Conservation (phyloP, 2,329 filamentous ascomycete species). For the Colletotrichum falcatum region DNA sequence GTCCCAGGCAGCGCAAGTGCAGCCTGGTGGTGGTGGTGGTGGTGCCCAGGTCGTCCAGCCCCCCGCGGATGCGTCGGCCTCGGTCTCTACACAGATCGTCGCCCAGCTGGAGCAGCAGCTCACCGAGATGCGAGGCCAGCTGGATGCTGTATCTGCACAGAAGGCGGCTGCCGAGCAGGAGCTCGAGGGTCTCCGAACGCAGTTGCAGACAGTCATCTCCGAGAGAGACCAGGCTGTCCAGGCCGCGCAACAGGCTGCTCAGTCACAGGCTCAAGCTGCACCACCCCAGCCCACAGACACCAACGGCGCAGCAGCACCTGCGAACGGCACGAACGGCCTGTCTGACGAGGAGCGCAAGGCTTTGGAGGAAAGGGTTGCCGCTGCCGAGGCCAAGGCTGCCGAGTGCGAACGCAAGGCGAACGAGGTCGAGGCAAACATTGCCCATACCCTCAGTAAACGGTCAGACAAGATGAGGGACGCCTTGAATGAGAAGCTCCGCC, state of each 20-base stretch:
- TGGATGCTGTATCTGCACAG: slow-evolving; percentile 74
- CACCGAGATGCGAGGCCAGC: slow-evolving; percentile 65
- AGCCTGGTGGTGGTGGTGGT: too few species aligned
- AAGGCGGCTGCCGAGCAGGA: slow-evolving; percentile 77
- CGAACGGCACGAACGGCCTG: slow-evolving; percentile 48
- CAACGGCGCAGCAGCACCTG: neutral
- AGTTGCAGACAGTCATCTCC: slow-evolving; percentile 71
- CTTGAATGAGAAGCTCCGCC: slow-evolving; percentile 77
- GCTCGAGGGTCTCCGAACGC: slow-evolving; percentile 63
- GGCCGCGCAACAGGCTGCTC: slow-evolving; percentile 47
- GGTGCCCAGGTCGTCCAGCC: slow-evolving; percentile 45
- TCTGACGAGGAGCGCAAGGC: slow-evolving; percentile 70
- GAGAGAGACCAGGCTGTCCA: slow-evolving; percentile 73
- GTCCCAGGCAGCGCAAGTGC: slow-evolving; percentile 51
- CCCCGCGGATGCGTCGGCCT: slow-evolving; percentile 54
- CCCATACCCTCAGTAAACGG: slow-evolving; percentile 71
- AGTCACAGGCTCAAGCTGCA: slow-evolving; percentile 42
- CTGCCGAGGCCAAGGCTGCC: slow-evolving; percentile 70
- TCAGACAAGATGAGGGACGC: slow-evolving; percentile 77
- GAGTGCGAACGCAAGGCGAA: slow-evolving; percentile 74
- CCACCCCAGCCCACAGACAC: slow-evolving; percentile 13
- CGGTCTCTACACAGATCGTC: slow-evolving; percentile 60
- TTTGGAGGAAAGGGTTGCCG: slow-evolving; percentile 69
- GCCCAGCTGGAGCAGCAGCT: slow-evolving; percentile 63
- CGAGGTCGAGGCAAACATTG: slow-evolving; percentile 72